These are phyloP conservation scores for Solanum rostratum DNA, from an alignment of 257 asterid genomes.

Conservation along the genomic window DNA sequence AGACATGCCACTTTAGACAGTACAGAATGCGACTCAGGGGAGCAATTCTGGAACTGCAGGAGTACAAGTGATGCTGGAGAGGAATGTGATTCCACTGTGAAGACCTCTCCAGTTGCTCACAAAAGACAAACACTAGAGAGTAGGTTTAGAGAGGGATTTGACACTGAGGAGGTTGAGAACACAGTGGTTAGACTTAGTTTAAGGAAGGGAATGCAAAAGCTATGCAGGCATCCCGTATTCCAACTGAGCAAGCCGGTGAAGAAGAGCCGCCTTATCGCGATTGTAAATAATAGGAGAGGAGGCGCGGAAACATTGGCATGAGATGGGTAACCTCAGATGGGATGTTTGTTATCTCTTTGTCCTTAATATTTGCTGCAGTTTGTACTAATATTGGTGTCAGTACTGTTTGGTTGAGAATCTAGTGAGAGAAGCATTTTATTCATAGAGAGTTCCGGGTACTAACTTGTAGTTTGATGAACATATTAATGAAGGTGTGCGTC, in stretches of 20 bases:
- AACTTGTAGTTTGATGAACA: constrained; percentile 3
- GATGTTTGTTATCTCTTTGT: not conserved
- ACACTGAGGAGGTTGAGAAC: constrained; percentile 39
- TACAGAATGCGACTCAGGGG: constrained; percentile 9
- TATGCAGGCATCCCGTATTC: constrained; percentile 55
- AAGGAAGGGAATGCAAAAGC: constrained; percentile 43
- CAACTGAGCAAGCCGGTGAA: constrained; percentile 41
- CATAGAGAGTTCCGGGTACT: not conserved
- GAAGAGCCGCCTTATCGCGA: constrained; percentile 18
- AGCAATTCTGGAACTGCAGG: constrained; percentile 13
- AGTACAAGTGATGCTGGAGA: constrained; percentile 23
- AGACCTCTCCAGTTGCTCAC: constrained; percentile 10
- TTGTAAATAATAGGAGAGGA: constrained; percentile 20
- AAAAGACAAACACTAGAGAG: constrained; percentile 31
- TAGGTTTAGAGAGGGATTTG: constrained; percentile 33
- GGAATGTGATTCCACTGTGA: constrained; percentile 6
- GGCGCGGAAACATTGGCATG: constrained; percentile 18
- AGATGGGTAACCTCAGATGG: not conserved
- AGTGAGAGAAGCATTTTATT: constrained; percentile 4
- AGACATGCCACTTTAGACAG: constrained; percentile 18
- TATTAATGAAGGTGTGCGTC: not conserved
- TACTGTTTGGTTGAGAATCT: constrained; percentile 7
- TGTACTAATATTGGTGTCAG: not conserved
- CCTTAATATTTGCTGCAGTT: not conserved
- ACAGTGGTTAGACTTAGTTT: constrained; percentile 28